phyloP scores from a whole-genome alignment of 257 asterid species.

The Fraxinus cuspidata region DNA sequence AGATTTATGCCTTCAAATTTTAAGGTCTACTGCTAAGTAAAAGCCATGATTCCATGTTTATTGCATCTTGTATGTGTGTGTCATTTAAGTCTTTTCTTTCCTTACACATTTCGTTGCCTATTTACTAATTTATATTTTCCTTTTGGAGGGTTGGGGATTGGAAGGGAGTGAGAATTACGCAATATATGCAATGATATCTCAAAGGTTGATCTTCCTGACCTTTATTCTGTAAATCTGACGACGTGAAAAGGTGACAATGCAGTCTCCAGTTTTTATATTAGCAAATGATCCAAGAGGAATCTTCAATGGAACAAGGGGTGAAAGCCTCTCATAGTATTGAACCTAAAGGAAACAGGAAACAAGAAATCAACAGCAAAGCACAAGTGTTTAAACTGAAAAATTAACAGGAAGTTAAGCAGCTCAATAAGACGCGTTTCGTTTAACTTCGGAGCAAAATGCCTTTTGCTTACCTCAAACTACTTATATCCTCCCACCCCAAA shows the following conservation, averaged over 20 bases:
- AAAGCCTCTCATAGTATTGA: constrained; percentile 87
- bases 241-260: constrained; percentile 92
- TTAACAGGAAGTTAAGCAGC: neutral
- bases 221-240: constrained; percentile 66
- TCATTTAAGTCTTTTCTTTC: neutral
- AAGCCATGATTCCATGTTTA: too few species aligned
- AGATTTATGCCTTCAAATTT: too few species aligned
- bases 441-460: neutral
- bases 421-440: neutral
- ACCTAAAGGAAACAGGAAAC: constrained; percentile 51
- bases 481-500: neutral
- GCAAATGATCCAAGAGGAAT: constrained; percentile 76
- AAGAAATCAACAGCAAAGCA: neutral
- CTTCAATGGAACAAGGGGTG: constrained; percentile 82
- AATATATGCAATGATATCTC: neutral
- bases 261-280: constrained; percentile 75
- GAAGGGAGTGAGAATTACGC: neutral
- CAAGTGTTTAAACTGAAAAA: neutral
- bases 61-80: too few species aligned
- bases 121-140: neutral
- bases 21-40: too few species aligned
- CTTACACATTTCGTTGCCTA: neutral
- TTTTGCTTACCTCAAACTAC: neutral
- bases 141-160: neutral
- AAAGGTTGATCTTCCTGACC: constrained; percentile 44